Percentiles rank a stretch among this genome's conserved stretches.
Evolutionary conservation across 805 yeast species (phyloP).

Genomic region (Wickerhamiella nectarea): DNA sequence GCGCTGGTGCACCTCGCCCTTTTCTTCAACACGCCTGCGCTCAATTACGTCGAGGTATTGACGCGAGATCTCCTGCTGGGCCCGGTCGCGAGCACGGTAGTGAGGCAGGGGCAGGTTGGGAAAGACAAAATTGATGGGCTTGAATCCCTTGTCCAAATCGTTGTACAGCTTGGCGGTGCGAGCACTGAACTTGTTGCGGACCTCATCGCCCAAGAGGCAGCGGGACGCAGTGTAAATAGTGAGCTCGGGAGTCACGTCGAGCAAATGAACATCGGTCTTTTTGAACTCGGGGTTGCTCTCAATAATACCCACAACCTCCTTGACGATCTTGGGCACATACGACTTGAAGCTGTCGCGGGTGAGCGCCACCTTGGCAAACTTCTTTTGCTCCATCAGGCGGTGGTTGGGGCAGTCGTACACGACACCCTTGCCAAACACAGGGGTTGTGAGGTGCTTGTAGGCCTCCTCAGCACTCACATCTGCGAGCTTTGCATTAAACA

Average conservation of each 20-base stretch:
- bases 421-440: slow-evolving; percentile 95
- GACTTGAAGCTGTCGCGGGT: slow-evolving; percentile 69
- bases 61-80: slow-evolving; percentile 65
- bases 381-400: slow-evolving; percentile 95
- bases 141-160: slow-evolving; percentile 93
- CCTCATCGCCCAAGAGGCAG: slow-evolving; percentile 79
- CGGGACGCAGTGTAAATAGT: slow-evolving; percentile 94
- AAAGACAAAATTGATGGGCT: slow-evolving; percentile 90
- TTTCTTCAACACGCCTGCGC: slow-evolving; percentile 36
- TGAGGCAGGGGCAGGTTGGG: slow-evolving; percentile 83
- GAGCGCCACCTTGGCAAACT: slow-evolving; percentile 82
- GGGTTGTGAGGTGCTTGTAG: slow-evolving; percentile 94
- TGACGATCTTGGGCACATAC: slow-evolving; percentile 79
- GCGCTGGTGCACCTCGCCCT: slow-evolving; percentile 67
- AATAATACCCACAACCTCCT: slow-evolving; percentile 62
- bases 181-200: slow-evolving; percentile 69
- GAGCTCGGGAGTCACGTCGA: slow-evolving; percentile 83
- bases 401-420: slow-evolving; percentile 92
- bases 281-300: slow-evolving; percentile 26
- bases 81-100: slow-evolving; percentile 72
- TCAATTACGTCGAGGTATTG: slow-evolving; percentile 71
- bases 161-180: slow-evolving; percentile 74
- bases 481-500: slow-evolving; percentile 73
- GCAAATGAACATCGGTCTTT: slow-evolving; percentile 23
- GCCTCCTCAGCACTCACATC: slow-evolving; percentile 96